phyloP scores from a whole-genome alignment of 805 yeast genomes.

The Wickerhamiella galacta region DNA sequence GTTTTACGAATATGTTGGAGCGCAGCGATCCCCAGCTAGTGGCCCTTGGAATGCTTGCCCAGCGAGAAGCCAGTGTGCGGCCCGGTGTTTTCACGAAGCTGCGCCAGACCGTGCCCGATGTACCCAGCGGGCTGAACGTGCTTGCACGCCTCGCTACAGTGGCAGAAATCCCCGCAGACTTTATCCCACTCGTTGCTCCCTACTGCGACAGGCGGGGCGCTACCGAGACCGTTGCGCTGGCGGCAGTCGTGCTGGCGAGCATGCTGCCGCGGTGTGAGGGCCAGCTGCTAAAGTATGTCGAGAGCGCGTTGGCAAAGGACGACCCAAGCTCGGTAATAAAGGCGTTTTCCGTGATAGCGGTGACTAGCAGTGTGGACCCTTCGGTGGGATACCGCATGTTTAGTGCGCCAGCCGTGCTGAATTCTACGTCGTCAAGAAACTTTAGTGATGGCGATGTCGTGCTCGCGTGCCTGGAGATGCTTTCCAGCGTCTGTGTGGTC shows the following conservation, averaged over 20 bases:
- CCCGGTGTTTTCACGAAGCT: conserved; percentile 6
- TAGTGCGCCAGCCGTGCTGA: conserved; percentile 8
- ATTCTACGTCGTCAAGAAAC: conserved; percentile 6
- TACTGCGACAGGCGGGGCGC: conserved; percentile 1
- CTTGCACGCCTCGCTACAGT: conserved; percentile 4
- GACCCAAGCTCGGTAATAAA: conserved; percentile 1
- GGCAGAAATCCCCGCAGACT: background rate
- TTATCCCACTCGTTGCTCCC: conserved; percentile 5
- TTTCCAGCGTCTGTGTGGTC: conserved; percentile 22
- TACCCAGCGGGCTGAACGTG: conserved; percentile 5
- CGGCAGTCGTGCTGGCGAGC: conserved; percentile 5
- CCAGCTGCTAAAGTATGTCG: conserved; percentile 3
- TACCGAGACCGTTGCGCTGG: conserved; percentile 2
- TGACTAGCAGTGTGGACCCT: conserved; percentile 17
- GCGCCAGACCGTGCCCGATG: background rate
- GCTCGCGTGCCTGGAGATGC: conserved; percentile 17
- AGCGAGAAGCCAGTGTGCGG: conserved; percentile 7
- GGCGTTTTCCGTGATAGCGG: conserved; percentile 17
- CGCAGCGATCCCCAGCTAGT: conserved; percentile 11
- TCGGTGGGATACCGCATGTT: conserved; percentile 16
- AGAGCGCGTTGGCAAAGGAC: background rate
- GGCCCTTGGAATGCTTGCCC: conserved; percentile 13
- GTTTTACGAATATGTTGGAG: conserved; percentile 4
- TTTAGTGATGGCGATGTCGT: conserved; percentile 13
- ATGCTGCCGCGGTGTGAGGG: conserved; percentile 2